Conservation (phyloP, 805 yeast genomes). For the Osmozyma mogii region DNA sequence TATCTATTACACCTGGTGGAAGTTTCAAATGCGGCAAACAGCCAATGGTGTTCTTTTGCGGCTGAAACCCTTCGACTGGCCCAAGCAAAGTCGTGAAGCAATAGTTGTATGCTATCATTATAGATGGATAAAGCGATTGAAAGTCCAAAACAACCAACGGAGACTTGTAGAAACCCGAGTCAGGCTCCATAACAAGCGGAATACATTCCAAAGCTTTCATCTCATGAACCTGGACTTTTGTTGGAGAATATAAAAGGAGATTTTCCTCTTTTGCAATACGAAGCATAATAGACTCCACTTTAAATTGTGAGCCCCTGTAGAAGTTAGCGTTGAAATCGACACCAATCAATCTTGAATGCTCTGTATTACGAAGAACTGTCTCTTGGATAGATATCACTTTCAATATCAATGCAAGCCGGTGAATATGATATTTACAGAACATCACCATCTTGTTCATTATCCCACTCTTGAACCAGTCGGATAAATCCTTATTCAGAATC, state of each 20-base stretch:
- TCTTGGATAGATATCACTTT: conserved; percentile 55
- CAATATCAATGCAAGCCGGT: conserved; percentile 36
- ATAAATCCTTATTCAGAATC: conserved; percentile 41
- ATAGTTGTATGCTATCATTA: conserved; percentile 84
- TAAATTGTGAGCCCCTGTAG: conserved; percentile 88
- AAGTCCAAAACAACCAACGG: conserved; percentile 90
- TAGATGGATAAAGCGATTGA: conserved; percentile 89
- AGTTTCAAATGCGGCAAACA: conserved; percentile 37
- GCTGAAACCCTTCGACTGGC: conserved; percentile 45
- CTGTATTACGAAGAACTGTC: conserved; percentile 61
- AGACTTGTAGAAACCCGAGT: conserved; percentile 73
- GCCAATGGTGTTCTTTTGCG: conserved; percentile 43
- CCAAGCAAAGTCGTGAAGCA: conserved; percentile 75
- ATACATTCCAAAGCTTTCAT: conserved; percentile 84
- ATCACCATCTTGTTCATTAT: conserved; percentile 33
- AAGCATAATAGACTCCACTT: conserved; percentile 78
- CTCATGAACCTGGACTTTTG: conserved; percentile 68
- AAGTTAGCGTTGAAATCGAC: conserved; percentile 84
- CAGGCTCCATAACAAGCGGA: conserved; percentile 91
- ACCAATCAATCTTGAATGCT: conserved; percentile 80
- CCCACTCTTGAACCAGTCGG: conserved; percentile 22
- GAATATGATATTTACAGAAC: conserved; percentile 39
- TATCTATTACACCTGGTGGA: conserved; percentile 48
- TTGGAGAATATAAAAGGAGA: conserved; percentile 67
- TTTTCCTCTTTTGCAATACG: conserved; percentile 75